Evolutionary conservation across 2,329 filamentous ascomycete genomes (phyloP), one percentile per base, ranked within the genome.

Genomic region (Mycogone perniciosa): DNA sequence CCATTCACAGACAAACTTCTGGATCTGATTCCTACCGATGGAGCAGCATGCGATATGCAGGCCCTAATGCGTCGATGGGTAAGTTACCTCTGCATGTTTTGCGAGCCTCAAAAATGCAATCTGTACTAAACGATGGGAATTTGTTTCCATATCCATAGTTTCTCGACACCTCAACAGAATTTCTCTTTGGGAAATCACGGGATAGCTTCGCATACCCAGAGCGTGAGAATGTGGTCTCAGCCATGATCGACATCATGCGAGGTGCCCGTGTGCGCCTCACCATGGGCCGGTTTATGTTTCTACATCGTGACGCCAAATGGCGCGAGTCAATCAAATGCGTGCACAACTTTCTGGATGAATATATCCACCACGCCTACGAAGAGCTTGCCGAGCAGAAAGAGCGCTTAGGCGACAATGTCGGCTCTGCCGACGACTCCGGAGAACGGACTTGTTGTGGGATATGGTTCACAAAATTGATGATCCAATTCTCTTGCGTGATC

Each of bases 401-500:
- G 20, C 45, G 26, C 9, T 26, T 31, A 31, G 8, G 27, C 0
- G 10, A 27, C 5, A 29, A 29, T 29, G 40, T 42, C 20, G 13
- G 31, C 7, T 3, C 30, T 31, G 13, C 34, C 7, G 45, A 13
- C 27, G 45, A 47, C 20, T 20, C 20, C 20, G 20, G 33, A 33
- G 45, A 5, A 30, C 45, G 13, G 45, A 47, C 30, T 39, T 47
- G 35, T 26, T 47, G n/a, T 47, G 45, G 45, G 27, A 29, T 26
- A 38, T 47, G 45, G 45, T 30, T 30, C n/a, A 30, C n/a, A 20
- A 47, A 10, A 33, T 47, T 11, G 27, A 39, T 7, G 45, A 47
- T 26, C 13, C 11, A 20, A 34, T 30, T 7, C 33, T 39, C 9
- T 30, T 47, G 6, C 45, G 45, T n/a, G 34, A 26, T 1, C 45